Conservation (phyloP, 2,329 filamentous ascomycete species). For the Teratosphaeria epicoccoides region DNA sequence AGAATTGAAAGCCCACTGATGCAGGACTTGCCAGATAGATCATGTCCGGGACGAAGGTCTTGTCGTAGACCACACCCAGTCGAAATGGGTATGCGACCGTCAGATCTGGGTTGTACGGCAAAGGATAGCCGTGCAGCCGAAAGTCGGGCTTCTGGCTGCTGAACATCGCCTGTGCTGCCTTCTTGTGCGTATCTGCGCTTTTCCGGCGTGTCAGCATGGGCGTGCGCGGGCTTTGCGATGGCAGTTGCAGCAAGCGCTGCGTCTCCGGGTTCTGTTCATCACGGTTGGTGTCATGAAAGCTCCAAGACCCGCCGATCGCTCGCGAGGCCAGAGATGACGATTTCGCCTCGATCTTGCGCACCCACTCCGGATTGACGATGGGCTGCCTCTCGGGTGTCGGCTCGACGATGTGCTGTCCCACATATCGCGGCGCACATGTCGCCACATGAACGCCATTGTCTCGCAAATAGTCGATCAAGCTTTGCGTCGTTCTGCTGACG, state of each 20-base stretch:
- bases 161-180: conserved; percentile 20
- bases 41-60: conserved; percentile 55
- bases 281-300: conserved; percentile 20
- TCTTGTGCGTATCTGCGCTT: conserved; percentile 16
- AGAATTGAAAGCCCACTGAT: conserved; percentile 58
- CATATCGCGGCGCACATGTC: conserved; percentile 52
- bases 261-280: conserved; percentile 11
- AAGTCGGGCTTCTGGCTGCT: conserved; percentile 39
- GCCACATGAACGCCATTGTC: conserved; percentile 54
- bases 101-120: conserved; percentile 62
- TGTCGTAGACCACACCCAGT: conserved; percentile 49
- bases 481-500: conserved; percentile 60
- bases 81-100: conserved; percentile 60
- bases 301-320: conserved; percentile 25
- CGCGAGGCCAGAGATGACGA: conserved; percentile 22
- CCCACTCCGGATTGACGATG: conserved; percentile 25
- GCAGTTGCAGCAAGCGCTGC: conserved; percentile 10
- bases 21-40: conserved; percentile 62
- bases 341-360: conserved; percentile 24
- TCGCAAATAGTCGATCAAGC: conserved; percentile 57
- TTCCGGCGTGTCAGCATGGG: conserved; percentile 20
- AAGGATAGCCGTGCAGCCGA: conserved; percentile 52
- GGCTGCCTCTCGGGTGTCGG: conserved; percentile 17
- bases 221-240: conserved; percentile 9
- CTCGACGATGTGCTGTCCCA: conserved; percentile 42